A percentile compares a stretch with the other conserved stretches of the same genome.
Conservation (phyloP, 768 basidiomycete species). For the Suillus sp. region DNA sequence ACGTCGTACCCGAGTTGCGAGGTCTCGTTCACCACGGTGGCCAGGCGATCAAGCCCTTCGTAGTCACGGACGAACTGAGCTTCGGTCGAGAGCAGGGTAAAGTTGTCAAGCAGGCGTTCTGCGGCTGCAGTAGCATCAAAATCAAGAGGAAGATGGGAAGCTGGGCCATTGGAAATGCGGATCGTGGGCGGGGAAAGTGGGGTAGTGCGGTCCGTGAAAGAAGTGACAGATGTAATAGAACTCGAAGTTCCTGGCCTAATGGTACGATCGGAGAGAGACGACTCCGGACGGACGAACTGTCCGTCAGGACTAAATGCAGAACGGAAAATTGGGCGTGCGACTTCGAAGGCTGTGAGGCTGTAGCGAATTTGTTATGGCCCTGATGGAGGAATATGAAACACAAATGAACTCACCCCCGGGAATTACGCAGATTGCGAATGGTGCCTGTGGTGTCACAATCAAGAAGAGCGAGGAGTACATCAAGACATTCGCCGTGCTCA, state of each 20-base stretch:
- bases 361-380: slow-evolving; percentile 7
- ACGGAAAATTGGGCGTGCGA: slow-evolving; percentile 69
- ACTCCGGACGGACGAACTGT: slow-evolving; percentile 49
- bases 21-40: slow-evolving; percentile 49
- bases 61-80: slow-evolving; percentile 39
- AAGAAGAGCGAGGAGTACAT: slow-evolving; percentile 63
- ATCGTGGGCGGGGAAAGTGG: slow-evolving; percentile 20
- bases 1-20: slow-evolving; percentile 48
- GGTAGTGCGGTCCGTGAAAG: slow-evolving; percentile 40
- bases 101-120: slow-evolving; percentile 54
- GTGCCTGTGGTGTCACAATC: slow-evolving; percentile 61
- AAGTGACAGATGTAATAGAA: slow-evolving; percentile 53
- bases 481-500: slow-evolving; percentile 67
- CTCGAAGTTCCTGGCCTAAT: slow-evolving; percentile 44
- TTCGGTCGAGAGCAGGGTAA: slow-evolving; percentile 51
- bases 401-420: slow-evolving; percentile 58
- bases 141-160: slow-evolving; percentile 40
- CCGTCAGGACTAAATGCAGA: slow-evolving; percentile 56
- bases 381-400: background rate
- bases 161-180: slow-evolving; percentile 34
- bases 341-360: slow-evolving; percentile 67
- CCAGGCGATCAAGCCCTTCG: slow-evolving; percentile 45
- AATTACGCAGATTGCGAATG: slow-evolving; percentile 64
- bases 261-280: slow-evolving; percentile 57
- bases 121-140: slow-evolving; percentile 48